phyloP scores from a whole-genome alignment of 371 early-diverging fungal species.

The Mucor saturninus region DNA sequence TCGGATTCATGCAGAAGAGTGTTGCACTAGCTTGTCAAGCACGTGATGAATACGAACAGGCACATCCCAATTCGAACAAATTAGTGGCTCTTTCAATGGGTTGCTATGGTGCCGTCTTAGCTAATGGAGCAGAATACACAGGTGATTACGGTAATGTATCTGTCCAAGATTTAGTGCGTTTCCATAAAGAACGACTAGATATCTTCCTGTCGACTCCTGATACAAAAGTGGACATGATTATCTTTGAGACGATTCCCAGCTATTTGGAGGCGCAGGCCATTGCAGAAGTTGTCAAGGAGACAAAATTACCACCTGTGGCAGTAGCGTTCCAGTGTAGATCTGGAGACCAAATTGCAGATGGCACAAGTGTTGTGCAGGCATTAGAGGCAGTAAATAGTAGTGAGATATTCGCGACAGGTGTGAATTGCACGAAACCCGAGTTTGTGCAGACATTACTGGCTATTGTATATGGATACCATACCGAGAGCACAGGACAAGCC shows the following conservation, averaged over 20 bases:
- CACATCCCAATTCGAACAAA: conserved; percentile 19
- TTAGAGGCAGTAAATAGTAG: conserved; percentile 18
- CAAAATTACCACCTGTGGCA: conserved; percentile 32
- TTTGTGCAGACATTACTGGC: conserved; percentile 30
- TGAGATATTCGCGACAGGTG: conserved; percentile 50
- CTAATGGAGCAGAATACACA: conserved; percentile 66
- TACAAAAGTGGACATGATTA: conserved; percentile 50
- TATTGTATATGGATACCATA: conserved; percentile 4
- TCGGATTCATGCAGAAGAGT: conserved; percentile 41
- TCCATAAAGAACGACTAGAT: conserved; percentile 49
- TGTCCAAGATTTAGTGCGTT: conserved; percentile 41
- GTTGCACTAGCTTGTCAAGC: conserved; percentile 48
- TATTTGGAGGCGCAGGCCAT: conserved; percentile 56
- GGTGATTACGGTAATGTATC: conserved; percentile 52
- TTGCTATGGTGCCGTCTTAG: conserved; percentile 63
- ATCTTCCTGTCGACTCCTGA: conserved; percentile 29
- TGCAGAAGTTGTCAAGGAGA: conserved; percentile 23
- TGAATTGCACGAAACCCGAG: conserved; percentile 63
- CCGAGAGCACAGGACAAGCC: conserved; percentile 16
- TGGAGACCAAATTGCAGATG: conserved; percentile 45
- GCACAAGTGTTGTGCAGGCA: conserved; percentile 34
- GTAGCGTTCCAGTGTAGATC: conserved; percentile 52
- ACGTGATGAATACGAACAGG: conserved; percentile 34
- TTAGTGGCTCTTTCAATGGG: conserved; percentile 62
- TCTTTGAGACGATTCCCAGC: conserved; percentile 70